These are phyloP conservation scores for Pseudomonodictys pantanalensis DNA, from an alignment of 495 filamentous ascomycete species.

Conservation along the genomic window DNA sequence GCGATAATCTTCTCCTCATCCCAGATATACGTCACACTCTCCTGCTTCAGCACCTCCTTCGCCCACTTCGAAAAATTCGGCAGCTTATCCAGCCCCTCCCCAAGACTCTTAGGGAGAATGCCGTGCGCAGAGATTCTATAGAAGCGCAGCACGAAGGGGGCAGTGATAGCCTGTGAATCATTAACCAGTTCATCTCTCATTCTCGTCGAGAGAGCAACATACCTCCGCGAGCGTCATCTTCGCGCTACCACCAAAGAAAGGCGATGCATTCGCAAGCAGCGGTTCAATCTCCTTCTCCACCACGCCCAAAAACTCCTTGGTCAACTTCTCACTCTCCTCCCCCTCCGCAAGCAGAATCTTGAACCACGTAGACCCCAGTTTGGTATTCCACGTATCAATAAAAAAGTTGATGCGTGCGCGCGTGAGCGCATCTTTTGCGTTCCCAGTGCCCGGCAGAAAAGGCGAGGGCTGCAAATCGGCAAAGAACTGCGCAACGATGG, in stretches of 20 bases:
- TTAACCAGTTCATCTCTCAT: neutral
- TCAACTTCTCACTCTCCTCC: constrained; percentile 44
- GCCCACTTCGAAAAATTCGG: constrained; percentile 70
- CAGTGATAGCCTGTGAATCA: constrained; percentile 56
- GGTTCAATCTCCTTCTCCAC: constrained; percentile 75
- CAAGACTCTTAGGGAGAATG: too few species aligned
- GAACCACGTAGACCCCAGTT: constrained; percentile 53
- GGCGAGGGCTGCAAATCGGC: constrained; percentile 55
- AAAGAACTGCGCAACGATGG: constrained; percentile 74
- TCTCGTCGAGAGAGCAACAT: constrained; percentile 20
- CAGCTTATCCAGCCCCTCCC: constrained; percentile 52
- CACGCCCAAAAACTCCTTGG: constrained; percentile 49
- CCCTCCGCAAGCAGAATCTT: constrained; percentile 43
- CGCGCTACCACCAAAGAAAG: constrained; percentile 79
- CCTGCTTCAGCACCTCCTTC: constrained; percentile 56
- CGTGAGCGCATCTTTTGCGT: constrained; percentile 45
- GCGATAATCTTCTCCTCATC: constrained; percentile 44
- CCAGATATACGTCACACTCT: constrained; percentile 67
- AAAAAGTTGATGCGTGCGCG: constrained; percentile 75
- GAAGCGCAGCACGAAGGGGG: constrained; percentile 64
- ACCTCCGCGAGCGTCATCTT: constrained; percentile 78
- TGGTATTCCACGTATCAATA: constrained; percentile 68
- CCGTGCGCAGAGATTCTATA: constrained; percentile 47
- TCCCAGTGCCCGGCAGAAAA: constrained; percentile 50
- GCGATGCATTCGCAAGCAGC: constrained; percentile 60